phyloP scores from a whole-genome alignment of 306 rosid species.

The Dryas drummondii region DNA sequence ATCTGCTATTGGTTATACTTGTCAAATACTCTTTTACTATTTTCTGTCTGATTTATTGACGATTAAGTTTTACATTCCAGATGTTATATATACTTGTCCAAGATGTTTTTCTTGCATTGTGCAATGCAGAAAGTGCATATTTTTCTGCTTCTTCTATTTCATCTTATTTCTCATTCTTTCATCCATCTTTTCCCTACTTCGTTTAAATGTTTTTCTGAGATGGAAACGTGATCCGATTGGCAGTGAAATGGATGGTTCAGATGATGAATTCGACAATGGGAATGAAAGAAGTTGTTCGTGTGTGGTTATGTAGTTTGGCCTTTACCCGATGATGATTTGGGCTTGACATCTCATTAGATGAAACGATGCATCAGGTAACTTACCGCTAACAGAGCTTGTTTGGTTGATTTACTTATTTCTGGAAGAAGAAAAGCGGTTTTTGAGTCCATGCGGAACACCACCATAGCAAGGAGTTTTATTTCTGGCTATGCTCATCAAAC shows the following conservation, averaged over 20 bases:
- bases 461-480: constrained; percentile 22
- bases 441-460: constrained; percentile 29
- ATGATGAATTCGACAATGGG: constrained; percentile 75
- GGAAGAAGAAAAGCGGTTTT: constrained; percentile 38
- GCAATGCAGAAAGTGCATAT: neutral
- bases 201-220: constrained; percentile 28
- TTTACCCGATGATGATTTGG: constrained; percentile 35
- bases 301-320: constrained; percentile 65
- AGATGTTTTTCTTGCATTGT: neutral
- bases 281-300: constrained; percentile 77
- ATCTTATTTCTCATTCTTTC: neutral
- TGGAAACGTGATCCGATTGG: constrained; percentile 41
- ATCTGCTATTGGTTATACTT: neutral
- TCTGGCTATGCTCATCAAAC: constrained; percentile 31
- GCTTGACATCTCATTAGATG: constrained; percentile 22
- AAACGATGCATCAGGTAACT: constrained; percentile 24
- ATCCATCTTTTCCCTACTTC: neutral
- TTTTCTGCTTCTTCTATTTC: neutral
- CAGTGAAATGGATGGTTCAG: constrained; percentile 86
- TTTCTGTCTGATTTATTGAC: neutral
- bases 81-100: neutral
- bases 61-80: neutral
- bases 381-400: constrained; percentile 37
- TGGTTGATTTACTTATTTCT: constrained; percentile 25
- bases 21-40: neutral